Conservation (phyloP, 2,329 filamentous ascomycete genomes). For the Ceratocystis alfenasii region DNA sequence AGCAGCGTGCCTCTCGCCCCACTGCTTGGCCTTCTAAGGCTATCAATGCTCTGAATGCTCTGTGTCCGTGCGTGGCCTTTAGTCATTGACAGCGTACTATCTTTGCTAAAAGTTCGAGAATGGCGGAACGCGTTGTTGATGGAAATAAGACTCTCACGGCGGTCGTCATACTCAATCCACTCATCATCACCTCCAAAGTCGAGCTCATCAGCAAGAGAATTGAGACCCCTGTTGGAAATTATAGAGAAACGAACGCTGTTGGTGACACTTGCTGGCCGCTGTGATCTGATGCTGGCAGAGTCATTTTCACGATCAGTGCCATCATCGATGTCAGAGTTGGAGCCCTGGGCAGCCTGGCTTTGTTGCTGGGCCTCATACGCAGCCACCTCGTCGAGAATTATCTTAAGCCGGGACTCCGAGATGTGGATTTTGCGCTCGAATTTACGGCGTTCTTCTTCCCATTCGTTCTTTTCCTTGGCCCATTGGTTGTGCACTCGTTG, state of each 20-base stretch:
- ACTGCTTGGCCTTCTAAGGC: slow-evolving; percentile 34
- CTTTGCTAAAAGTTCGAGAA: slow-evolving; percentile 44
- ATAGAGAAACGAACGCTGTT: slow-evolving; percentile 63
- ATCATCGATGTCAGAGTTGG: slow-evolving; percentile 48
- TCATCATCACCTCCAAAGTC: slow-evolving; percentile 71
- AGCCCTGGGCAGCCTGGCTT: slow-evolving; percentile 28
- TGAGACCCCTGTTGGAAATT: slow-evolving; percentile 47
- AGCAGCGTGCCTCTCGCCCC: slow-evolving; percentile 41
- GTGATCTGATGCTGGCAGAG: slow-evolving; percentile 50
- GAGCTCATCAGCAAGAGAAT: slow-evolving; percentile 83
- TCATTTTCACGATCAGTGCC: slow-evolving; percentile 51
- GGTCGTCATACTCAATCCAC: slow-evolving; percentile 59
- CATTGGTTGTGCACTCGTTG: slow-evolving; percentile 67
- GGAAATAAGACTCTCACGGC: slow-evolving; percentile 46
- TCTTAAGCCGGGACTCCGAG: slow-evolving; percentile 75
- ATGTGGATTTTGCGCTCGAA: slow-evolving; percentile 78
- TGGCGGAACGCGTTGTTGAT: slow-evolving; percentile 36
- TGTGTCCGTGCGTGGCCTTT: slow-evolving; percentile 43
- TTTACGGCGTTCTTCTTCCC: slow-evolving; percentile 71
- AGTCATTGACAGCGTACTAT: slow-evolving; percentile 37
- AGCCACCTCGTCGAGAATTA: slow-evolving; percentile 76
- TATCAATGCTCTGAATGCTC: slow-evolving; percentile 43
- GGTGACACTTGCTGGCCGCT: slow-evolving; percentile 55
- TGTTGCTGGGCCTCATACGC: slow-evolving; percentile 48
- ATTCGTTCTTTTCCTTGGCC: slow-evolving; percentile 70